phyloP scores from a whole-genome alignment of 306 rosid species.

The Glycine latifolia region DNA sequence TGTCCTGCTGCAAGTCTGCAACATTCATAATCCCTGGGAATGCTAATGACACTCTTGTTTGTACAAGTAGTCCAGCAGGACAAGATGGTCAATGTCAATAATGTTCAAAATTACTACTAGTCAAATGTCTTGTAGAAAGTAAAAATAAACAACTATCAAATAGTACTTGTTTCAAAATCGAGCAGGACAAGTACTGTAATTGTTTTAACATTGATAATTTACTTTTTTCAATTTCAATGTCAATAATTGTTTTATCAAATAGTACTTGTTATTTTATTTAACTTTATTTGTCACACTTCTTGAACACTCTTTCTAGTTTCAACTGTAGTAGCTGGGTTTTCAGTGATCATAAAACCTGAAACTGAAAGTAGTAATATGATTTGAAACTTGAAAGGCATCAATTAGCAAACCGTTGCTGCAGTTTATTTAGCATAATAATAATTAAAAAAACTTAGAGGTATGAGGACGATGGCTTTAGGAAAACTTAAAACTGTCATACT shows the following conservation, averaged over 20 bases:
- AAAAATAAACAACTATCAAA: too few species aligned
- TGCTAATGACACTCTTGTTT: neutral
- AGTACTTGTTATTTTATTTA: too few species aligned
- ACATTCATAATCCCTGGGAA: conserved; percentile 3
- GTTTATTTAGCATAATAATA: neutral
- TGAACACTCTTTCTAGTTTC: neutral
- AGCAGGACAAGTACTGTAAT: neutral
- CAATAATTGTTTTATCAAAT: too few species aligned
- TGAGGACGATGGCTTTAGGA: neutral
- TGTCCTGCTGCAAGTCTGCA: neutral
- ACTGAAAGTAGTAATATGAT: neutral
- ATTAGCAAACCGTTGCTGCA: neutral
- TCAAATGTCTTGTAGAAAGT: too few species aligned
- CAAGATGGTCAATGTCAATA: neutral
- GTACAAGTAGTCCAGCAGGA: neutral
- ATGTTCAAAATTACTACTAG: conserved; percentile 2
- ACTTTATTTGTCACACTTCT: neutral
- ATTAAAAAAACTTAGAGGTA: neutral
- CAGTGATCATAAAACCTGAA: neutral
- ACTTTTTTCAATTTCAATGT: too few species aligned
- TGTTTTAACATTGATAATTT: conserved; percentile 32
- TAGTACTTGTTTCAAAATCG: too few species aligned
- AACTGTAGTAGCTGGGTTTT: neutral
- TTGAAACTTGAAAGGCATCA: conserved; percentile 1
- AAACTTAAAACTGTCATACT: neutral